Evolutionary conservation across 2,329 filamentous ascomycete genomes (phyloP).

Genomic region (Ophiostoma triangulosporum): DNA sequence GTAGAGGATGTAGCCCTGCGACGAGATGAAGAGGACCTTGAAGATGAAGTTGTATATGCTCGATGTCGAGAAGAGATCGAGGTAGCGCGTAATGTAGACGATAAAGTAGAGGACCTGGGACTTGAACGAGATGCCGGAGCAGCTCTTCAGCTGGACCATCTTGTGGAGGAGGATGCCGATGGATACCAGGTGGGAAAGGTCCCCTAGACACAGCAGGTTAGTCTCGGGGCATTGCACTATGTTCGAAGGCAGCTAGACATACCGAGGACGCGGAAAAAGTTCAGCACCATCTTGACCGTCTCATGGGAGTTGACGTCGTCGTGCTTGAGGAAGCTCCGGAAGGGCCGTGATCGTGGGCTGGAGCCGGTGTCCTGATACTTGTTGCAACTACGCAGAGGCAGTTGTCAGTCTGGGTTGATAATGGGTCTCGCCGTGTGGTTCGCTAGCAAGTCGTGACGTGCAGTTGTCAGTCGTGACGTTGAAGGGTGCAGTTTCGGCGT

Average conservation of each 20-base stretch:
- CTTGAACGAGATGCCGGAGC: conserved; percentile 96
- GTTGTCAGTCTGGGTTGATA: background rate
- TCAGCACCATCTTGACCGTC: conserved; percentile 32
- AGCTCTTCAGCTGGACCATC: conserved; percentile 93
- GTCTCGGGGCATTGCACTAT: background rate
- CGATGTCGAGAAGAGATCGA: conserved; percentile 77
- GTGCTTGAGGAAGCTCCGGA: background rate
- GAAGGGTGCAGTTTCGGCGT: background rate
- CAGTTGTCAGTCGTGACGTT: too few species aligned
- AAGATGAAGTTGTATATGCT: conserved; percentile 88
- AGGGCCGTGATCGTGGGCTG: background rate
- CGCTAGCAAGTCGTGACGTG: background rate
- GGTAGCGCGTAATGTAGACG: conserved; percentile 87
- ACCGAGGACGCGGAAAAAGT: conserved; percentile 47
- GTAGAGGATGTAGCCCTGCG: conserved; percentile 89
- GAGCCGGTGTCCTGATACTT: background rate
- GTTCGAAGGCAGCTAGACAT: background rate
- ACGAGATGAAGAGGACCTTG: conserved; percentile 87
- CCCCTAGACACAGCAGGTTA: conserved; percentile 48
- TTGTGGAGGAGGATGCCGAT: conserved; percentile 94
- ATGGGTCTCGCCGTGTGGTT: background rate
- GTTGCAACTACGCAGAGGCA: background rate
- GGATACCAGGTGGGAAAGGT: conserved; percentile 88
- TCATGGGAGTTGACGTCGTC: background rate
- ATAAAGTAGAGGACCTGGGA: conserved; percentile 90